A percentile compares a stretch with the other conserved stretches of the same genome.
Conservation (phyloP, 345 rosid species). For the Bruguiera sexangula region DNA sequence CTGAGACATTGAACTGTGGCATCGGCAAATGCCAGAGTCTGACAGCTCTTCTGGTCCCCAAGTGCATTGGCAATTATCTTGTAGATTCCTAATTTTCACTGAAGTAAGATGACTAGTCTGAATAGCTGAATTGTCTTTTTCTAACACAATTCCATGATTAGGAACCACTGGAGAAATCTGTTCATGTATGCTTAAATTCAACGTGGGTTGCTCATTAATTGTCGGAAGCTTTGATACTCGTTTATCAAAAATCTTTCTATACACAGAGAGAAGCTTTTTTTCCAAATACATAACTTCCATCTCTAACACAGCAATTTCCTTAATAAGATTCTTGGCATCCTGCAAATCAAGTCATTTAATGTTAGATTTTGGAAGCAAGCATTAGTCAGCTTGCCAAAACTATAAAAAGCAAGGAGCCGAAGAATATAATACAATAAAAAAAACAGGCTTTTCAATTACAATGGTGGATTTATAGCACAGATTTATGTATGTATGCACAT, state of each 20-base stretch:
- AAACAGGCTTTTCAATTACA: neutral
- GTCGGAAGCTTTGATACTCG: slow-evolving; percentile 19
- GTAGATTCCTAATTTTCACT: slow-evolving; percentile 10
- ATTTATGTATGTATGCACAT: neutral
- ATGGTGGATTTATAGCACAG: neutral
- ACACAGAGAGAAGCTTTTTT: slow-evolving; percentile 64
- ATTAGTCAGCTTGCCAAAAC: neutral
- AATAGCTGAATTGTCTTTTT: slow-evolving; percentile 21
- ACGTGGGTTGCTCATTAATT: slow-evolving; percentile 20
- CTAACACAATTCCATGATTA: slow-evolving; percentile 14
- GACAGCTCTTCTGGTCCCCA: slow-evolving; percentile 28
- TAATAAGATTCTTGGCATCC: slow-evolving; percentile 70
- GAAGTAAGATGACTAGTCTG: slow-evolving; percentile 13
- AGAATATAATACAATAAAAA: neutral
- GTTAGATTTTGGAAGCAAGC: slow-evolving; percentile 1
- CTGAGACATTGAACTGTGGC: slow-evolving; percentile 72
- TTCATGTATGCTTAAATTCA: slow-evolving; percentile 7
- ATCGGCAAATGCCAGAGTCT: slow-evolving; percentile 53
- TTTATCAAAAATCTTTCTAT: slow-evolving; percentile 49
- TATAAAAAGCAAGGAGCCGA: no score
- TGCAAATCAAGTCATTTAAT: slow-evolving; percentile 22
- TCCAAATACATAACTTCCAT: slow-evolving; percentile 71
- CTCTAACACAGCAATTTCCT: slow-evolving; percentile 68
- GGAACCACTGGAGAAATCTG: slow-evolving; percentile 17
- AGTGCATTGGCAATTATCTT: slow-evolving; percentile 28